Conservation (phyloP, 345 rosid genomes). For the Laguncularia racemosa region DNA sequence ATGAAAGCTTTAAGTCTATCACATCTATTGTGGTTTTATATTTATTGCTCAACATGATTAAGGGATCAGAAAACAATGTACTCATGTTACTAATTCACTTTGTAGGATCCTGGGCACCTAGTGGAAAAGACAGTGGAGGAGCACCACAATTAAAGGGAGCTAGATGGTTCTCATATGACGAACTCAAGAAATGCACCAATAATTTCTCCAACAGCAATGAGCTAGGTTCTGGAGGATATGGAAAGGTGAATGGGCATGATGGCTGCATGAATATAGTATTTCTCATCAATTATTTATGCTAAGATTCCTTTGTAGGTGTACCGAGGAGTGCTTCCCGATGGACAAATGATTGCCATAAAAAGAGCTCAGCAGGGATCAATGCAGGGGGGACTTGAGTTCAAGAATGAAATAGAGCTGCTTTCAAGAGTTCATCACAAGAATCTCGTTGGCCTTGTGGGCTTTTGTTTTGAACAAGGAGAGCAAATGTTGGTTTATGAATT, state of each 20-base stretch:
- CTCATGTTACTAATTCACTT: not conserved
- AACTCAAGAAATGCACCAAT: conserved; percentile 71
- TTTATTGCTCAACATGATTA: not conserved
- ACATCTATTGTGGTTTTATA: no score
- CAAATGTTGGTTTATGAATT: conserved; percentile 91
- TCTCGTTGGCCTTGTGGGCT: conserved; percentile 85
- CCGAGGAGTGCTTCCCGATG: conserved; percentile 72
- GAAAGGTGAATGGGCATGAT: conserved; percentile 42
- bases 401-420: conserved; percentile 93
- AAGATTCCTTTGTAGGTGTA: conserved; percentile 47
- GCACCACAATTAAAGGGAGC: conserved; percentile 96
- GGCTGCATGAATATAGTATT: not conserved
- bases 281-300: not conserved
- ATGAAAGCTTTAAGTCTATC: no score
- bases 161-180: conserved; percentile 90
- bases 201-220: conserved; percentile 67
- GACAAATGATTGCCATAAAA: conserved; percentile 80
- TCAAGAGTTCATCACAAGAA: conserved; percentile 97
- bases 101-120: conserved; percentile 86
- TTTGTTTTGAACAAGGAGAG: conserved; percentile 91
- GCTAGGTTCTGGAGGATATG: conserved; percentile 92
- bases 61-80: not conserved
- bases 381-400: conserved; percentile 96
- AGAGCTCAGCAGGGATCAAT: conserved; percentile 92
- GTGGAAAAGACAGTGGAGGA: conserved; percentile 79